Conservation (phyloP, 2,329 filamentous ascomycete genomes). For the Parascedosporium putredinis region DNA sequence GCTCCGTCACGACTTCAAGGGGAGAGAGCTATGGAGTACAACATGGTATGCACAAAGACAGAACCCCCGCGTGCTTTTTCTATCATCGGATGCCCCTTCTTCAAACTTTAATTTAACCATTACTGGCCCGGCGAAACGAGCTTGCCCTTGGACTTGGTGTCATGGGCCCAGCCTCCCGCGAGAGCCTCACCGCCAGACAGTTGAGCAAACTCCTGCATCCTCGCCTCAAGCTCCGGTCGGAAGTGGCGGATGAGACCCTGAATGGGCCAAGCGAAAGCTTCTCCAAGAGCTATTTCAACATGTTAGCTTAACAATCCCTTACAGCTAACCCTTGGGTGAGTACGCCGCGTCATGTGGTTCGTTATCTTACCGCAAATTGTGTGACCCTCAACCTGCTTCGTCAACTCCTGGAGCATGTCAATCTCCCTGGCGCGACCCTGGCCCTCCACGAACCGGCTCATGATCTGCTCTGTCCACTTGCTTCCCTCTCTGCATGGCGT, state of each 20-base stretch:
- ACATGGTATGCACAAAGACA: not conserved
- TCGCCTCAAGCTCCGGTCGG: slow-evolving; percentile 85
- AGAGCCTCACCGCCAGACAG: slow-evolving; percentile 63
- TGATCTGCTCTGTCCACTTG: slow-evolving; percentile 99
- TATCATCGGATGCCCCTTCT: not conserved
- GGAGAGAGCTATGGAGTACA: slow-evolving; percentile 1
- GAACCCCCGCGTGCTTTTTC: not conserved
- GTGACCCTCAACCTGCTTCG: slow-evolving; percentile 98
- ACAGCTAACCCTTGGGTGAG: no score
- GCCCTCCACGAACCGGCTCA: slow-evolving; percentile 90
- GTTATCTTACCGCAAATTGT: slow-evolving; percentile 91
- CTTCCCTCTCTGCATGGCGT: slow-evolving; percentile 98
- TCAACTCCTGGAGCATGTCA: slow-evolving; percentile 98
- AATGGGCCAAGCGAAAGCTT: slow-evolving; percentile 97
- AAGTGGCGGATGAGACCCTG: slow-evolving; percentile 98
- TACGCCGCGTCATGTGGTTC: no score
- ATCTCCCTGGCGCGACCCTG: slow-evolving; percentile 85
- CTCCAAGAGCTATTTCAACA: slow-evolving; percentile 59
- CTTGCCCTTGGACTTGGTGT: slow-evolving; percentile 66
- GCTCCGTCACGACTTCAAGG: not conserved
- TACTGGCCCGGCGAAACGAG: slow-evolving; percentile 87
- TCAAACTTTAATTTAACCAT: slow-evolving; percentile 12
- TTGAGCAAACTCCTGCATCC: slow-evolving; percentile 71
- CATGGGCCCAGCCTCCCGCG: slow-evolving; percentile 79
- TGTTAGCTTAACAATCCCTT: no score